Conservation (phyloP, 2,329 filamentous ascomycete species). For the Leptographium procerum region DNA sequence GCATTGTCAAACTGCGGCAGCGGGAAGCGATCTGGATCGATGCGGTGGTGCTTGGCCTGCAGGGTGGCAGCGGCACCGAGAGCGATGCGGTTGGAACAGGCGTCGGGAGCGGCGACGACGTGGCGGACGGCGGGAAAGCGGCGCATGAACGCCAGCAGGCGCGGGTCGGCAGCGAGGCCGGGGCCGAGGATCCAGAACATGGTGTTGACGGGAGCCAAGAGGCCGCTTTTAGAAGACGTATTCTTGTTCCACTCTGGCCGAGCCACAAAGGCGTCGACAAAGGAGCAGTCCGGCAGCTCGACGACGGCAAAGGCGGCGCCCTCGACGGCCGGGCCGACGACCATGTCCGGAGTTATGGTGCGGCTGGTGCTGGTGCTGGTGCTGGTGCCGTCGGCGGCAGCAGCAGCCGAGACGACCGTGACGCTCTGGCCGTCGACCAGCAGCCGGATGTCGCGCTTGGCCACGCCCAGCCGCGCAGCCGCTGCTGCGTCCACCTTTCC, state of each 20-base stretch:
- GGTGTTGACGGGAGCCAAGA: conserved; percentile 56
- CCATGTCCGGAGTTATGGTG: conserved; percentile 75
- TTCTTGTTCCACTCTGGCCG: conserved; percentile 56
- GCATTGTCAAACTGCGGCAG: conserved; percentile 56
- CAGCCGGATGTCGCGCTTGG: conserved; percentile 40
- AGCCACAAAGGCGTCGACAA: conserved; percentile 57
- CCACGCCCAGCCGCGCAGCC: conserved; percentile 55
- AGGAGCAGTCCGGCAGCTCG: conserved; percentile 61
- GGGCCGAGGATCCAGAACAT: conserved; percentile 76
- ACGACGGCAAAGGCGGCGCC: conserved; percentile 70
- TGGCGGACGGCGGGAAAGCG: conserved; percentile 54
- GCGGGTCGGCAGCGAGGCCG: conserved; percentile 50
- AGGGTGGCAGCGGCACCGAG: conserved; percentile 56
- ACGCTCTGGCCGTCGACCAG: conserved; percentile 56
- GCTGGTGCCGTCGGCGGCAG: conserved; percentile 43
- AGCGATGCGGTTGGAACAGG: conserved; percentile 63
- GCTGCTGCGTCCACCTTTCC: conserved; percentile 65
- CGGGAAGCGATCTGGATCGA: conserved; percentile 65
- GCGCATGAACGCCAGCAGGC: conserved; percentile 58
- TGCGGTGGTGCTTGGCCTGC: conserved; percentile 54
- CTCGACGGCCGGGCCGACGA: conserved; percentile 54
- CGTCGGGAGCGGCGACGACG: conserved; percentile 63
- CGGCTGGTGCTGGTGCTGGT: too few species aligned
- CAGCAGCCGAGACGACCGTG: too few species aligned
- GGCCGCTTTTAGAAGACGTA: conserved; percentile 21